Conservation (phyloP, 441 rosid species). For the Flueggea neowawraea region DNA sequence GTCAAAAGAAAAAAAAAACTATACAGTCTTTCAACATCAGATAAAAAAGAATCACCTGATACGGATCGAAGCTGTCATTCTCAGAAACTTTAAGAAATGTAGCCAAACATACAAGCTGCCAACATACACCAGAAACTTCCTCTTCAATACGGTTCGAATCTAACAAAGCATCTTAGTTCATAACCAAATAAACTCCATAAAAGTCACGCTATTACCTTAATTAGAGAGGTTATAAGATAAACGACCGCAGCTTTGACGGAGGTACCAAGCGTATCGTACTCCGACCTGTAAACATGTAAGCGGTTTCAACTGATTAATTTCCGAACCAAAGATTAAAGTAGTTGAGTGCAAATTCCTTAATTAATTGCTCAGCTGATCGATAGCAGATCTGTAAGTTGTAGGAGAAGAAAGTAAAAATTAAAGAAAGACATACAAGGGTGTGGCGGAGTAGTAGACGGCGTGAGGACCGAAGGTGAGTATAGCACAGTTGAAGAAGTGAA, state of each 20-base stretch:
- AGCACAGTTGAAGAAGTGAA: slow-evolving; percentile 98
- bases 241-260: slow-evolving; percentile 85
- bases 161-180: too few species aligned
- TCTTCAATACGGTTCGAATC: too few species aligned
- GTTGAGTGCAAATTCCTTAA: not conserved
- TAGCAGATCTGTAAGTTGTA: not conserved
- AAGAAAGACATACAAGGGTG: slow-evolving; percentile 57
- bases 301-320: too few species aligned
- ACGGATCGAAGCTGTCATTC: slow-evolving; percentile 78
- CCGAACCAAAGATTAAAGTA: too few species aligned
- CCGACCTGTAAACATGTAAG: slow-evolving; percentile 53
- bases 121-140: slow-evolving; percentile 4
- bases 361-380: not conserved
- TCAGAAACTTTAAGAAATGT: slow-evolving; percentile 91
- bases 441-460: slow-evolving; percentile 98
- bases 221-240: slow-evolving; percentile 81
- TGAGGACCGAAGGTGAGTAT: slow-evolving; percentile 97
- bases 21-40: not conserved
- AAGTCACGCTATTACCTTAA: slow-evolving; percentile 45
- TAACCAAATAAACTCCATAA: too few species aligned
- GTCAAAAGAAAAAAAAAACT: not conserved
- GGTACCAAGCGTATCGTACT: slow-evolving; percentile 89
- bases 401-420: not conserved
- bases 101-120: slow-evolving; percentile 92
- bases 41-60: slow-evolving; percentile 52